Evolutionary conservation across 805 yeast genomes (phyloP).

Genomic region (Hanseniaspora vineae): DNA sequence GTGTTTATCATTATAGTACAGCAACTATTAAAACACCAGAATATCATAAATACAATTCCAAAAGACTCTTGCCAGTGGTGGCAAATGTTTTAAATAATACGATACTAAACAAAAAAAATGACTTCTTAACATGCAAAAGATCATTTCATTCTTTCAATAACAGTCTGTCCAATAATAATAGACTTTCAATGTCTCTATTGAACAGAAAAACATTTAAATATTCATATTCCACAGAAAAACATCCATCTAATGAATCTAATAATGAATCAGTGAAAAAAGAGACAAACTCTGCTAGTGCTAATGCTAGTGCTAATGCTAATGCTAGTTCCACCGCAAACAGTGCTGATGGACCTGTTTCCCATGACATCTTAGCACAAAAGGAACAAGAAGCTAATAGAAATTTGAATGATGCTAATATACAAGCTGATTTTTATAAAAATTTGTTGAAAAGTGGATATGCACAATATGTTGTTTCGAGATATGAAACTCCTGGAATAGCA

Average conservation of each 20-base stretch:
- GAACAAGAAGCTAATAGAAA: slow-evolving; percentile 84
- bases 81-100: neutral
- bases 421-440: slow-evolving; percentile 71
- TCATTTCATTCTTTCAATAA: neutral
- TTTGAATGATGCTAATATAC: slow-evolving; percentile 52
- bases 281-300: too few relatives aligned
- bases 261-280: too few relatives aligned
- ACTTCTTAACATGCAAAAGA: neutral
- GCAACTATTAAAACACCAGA: too few relatives aligned
- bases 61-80: neutral
- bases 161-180: neutral
- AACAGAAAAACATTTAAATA: too few relatives aligned
- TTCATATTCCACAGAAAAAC: too few relatives aligned
- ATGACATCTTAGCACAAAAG: slow-evolving; percentile 38
- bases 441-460: slow-evolving; percentile 77
- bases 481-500: slow-evolving; percentile 89
- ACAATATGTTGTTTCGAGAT: slow-evolving; percentile 90
- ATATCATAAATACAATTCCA: neutral
- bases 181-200: too few relatives aligned
- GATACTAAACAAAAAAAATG: neutral
- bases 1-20: too few relatives aligned
- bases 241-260: too few relatives aligned
- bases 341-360: slow-evolving; percentile 13
- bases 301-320: too few relatives aligned
- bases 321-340: neutral